These are phyloP conservation scores for Agaricales sp. DNA, from an alignment of 1,284 basidiomycete species.

Conservation along the genomic window DNA sequence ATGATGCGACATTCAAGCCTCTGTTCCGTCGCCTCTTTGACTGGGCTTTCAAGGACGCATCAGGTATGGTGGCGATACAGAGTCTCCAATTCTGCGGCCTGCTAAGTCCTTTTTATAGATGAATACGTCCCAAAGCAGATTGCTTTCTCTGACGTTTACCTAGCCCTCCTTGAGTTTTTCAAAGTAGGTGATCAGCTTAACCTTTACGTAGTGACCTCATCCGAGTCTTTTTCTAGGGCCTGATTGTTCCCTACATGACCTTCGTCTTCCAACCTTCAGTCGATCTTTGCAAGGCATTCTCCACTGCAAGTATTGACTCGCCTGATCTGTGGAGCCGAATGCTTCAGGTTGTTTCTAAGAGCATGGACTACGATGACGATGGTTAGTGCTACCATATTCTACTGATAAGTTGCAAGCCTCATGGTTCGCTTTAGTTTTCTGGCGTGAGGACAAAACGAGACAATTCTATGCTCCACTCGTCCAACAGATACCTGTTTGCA, in stretches of 20 bases:
- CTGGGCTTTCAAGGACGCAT: slow-evolving; percentile 76
- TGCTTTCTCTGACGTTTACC: slow-evolving; percentile 68
- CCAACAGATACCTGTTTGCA: slow-evolving; percentile 52
- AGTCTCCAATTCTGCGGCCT: slow-evolving; percentile 7
- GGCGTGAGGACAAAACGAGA: slow-evolving; percentile 74
- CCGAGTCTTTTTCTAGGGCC: slow-evolving; percentile 31
- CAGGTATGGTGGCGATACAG: slow-evolving; percentile 31
- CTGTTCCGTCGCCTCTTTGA: slow-evolving; percentile 89
- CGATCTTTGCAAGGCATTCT: slow-evolving; percentile 50
- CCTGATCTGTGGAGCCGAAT: slow-evolving; percentile 55
- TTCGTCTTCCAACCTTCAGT: slow-evolving; percentile 64
- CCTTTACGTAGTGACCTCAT: slow-evolving; percentile 7
- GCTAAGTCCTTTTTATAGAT: slow-evolving; percentile 9
- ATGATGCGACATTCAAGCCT: slow-evolving; percentile 88
- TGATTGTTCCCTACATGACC: slow-evolving; percentile 89
- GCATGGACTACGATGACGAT: slow-evolving; percentile 74
- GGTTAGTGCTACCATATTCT: slow-evolving; percentile 32
- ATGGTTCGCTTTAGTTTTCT: slow-evolving; percentile 50
- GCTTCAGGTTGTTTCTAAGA: slow-evolving; percentile 57
- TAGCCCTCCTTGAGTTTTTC: slow-evolving; percentile 72
- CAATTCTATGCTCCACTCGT: slow-evolving; percentile 51
- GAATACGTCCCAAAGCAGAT: slow-evolving; percentile 39
- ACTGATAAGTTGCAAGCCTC: not conserved
- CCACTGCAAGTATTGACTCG: slow-evolving; percentile 21
- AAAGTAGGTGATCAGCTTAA: slow-evolving; percentile 39